Evolutionary conservation across 352 stramenopile genomes (phyloP), one percentile per base, ranked within the genome.

Genomic region (Pythium aristosporum): DNA sequence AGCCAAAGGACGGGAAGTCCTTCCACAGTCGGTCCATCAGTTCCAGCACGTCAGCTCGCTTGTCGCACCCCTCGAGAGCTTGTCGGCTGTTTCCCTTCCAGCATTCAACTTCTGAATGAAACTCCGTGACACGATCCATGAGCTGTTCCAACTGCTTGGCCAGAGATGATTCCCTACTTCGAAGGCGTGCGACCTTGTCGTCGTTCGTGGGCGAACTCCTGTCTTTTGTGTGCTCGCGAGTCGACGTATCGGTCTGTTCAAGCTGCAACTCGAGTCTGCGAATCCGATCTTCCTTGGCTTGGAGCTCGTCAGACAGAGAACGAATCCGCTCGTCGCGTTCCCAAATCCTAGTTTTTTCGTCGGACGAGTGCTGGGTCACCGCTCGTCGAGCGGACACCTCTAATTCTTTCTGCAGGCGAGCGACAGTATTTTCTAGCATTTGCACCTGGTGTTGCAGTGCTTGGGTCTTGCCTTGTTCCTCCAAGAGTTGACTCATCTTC

Each of bases 381-480:
- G 12, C 42, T 36, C 21, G 32, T 8, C 54, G 61, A 18, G 58
- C 57, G n/a, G 60, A 78, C 10, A 25, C 57, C 18, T 57, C 67
- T 9, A 63, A 30, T 2, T 82, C 57, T 3, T 46, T 64, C 21
- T 81, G 57, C 54, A 77, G 73, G 2, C 58, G 34, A 34, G 64
- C 32, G 15, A 87, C 56, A 47, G 79, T 75, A 3, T 68, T 47
- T 57, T 90, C 67, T 32, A 80, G 55, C 11, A 46, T 53, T 32
- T 80, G 68, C 9, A 89, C 25, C 54, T 75, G 70, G 11, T 71
- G 73, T 53, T 80, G 72, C 12, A 90, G 61, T 10, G 82, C 73
- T 59, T 89, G 80, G 28, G 68, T 84, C 55, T 87, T 90, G 41
- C 68, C 68, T 54, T 93, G 80, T 32, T 90, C 82, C 16, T 88